A percentile compares a stretch with the other conserved stretches of the same genome.
These are phyloP conservation scores for Eimeria mitis DNA, from an alignment of 169 alveolate genomes.

Conservation along the genomic window DNA sequence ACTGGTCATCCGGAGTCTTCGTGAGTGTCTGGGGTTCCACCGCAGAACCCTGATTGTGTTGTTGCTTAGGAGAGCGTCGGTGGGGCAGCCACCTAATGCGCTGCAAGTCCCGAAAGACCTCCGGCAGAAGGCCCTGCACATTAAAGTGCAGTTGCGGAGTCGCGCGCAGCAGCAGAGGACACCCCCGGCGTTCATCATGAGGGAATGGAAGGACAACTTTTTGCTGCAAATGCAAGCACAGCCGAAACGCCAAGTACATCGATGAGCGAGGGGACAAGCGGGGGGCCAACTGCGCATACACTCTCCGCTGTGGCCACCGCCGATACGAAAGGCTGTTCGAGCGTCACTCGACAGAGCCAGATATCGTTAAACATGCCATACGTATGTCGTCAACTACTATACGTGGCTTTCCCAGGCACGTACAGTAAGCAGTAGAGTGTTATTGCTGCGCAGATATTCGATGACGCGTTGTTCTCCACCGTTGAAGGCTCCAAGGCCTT, in stretches of 20 bases:
- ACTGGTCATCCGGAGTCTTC: background rate
- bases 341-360: background rate
- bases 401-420: background rate
- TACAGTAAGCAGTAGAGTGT: conserved; percentile 43
- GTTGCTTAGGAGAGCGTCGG: conserved; percentile 41
- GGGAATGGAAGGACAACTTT: conserved; percentile 28
- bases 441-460: conserved; percentile 25
- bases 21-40: background rate
- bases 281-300: background rate
- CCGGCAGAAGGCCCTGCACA: conserved; percentile 29
- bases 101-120: conserved; percentile 30
- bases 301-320: background rate
- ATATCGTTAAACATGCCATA: background rate
- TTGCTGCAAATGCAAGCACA: conserved; percentile 43
- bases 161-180: conserved; percentile 68
- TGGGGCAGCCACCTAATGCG: conserved; percentile 53
- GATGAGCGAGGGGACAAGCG: background rate
- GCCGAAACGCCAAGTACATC: background rate
- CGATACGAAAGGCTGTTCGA: background rate
- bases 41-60: background rate
- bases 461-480: conserved; percentile 37
- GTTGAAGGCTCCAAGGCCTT: conserved; percentile 50
- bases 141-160: conserved; percentile 61
- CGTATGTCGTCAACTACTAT: background rate
- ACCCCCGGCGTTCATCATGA: conserved; percentile 47